A percentile compares a stretch with the other conserved stretches of the same genome.
Conservation (phyloP, 164 flowering plant species). For the Amborella trichopoda region DNA sequence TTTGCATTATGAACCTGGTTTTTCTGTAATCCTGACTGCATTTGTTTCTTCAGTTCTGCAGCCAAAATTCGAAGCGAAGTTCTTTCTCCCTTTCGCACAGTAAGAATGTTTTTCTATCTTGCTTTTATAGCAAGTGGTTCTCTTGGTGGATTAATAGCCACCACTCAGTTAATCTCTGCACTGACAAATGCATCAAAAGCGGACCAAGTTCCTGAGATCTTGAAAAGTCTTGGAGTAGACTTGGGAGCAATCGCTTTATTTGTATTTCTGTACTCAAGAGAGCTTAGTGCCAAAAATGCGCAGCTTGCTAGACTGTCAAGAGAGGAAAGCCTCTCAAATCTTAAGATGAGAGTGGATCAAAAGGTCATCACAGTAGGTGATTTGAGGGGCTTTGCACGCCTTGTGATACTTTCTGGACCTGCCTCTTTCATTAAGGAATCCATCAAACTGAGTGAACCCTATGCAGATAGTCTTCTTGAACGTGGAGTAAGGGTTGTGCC, state of each 20-base stretch:
- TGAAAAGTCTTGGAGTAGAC: conserved; percentile 67
- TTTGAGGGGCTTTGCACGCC: conserved; percentile 74
- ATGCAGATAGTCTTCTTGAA: conserved; percentile 53
- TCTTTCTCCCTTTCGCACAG: conserved; percentile 82
- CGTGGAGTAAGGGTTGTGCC: conserved; percentile 90
- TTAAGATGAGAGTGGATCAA: conserved; percentile 66
- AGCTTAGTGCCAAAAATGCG: conserved; percentile 57
- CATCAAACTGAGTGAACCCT: conserved; percentile 47
- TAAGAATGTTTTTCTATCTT: conserved; percentile 91
- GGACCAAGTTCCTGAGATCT: conserved; percentile 36
- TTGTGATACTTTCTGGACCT: conserved; percentile 85
- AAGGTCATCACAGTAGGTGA: conserved; percentile 40
- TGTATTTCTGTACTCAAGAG: conserved; percentile 62
- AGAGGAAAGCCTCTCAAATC: conserved; percentile 81
- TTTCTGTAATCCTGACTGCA: too few species aligned
- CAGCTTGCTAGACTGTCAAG: conserved; percentile 79
- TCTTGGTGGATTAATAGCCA: conserved; percentile 75
- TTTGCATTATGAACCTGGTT: too few species aligned
- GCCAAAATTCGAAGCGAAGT: conserved; percentile 93
- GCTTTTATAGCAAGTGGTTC: conserved; percentile 83
- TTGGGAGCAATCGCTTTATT: conserved; percentile 65
- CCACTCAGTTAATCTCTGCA: conserved; percentile 55
- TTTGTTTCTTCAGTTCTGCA: conserved; percentile 48
- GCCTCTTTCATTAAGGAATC: conserved; percentile 49
- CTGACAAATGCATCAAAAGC: conserved; percentile 49